phyloP scores from a whole-genome alignment of 1,284 basidiomycete genomes.

The Cystobasidium sp. region DNA sequence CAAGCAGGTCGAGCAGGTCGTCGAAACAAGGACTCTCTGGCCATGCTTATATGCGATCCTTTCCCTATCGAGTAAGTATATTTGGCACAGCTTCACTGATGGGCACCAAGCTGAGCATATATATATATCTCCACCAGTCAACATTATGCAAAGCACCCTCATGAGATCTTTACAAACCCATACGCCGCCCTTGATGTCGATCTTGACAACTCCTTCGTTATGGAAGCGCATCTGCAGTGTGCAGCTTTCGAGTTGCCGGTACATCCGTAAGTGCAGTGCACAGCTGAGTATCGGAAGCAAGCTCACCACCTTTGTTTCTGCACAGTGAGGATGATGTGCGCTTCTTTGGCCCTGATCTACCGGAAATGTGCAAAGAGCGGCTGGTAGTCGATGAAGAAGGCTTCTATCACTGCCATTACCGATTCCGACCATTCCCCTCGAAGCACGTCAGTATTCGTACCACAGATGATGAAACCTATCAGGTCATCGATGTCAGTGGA shows the following conservation, averaged over 20 bases:
- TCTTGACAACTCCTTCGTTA: conserved; percentile 72
- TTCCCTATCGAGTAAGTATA: conserved; percentile 66
- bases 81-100: not conserved
- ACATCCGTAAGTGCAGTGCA: conserved; percentile 55
- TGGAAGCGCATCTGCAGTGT: conserved; percentile 86
- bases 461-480: conserved; percentile 76
- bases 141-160: conserved; percentile 74
- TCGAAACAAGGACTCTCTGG: conserved; percentile 78
- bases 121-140: conserved; percentile 55
- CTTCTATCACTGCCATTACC: conserved; percentile 79
- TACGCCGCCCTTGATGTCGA: conserved; percentile 73
- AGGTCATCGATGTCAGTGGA: conserved; percentile 67
- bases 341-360: conserved; percentile 69
- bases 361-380: conserved; percentile 64
- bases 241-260: conserved; percentile 86
- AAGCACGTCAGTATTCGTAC: conserved; percentile 76
- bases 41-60: conserved; percentile 73
- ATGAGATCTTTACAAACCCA: conserved; percentile 68
- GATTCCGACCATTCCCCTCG: conserved; percentile 75
- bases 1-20: conserved; percentile 88
- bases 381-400: conserved; percentile 65
- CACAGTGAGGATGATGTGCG: conserved; percentile 63
- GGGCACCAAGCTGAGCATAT: not conserved
- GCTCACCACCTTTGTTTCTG: not conserved
- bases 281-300: too few species aligned